Evolutionary conservation across 768 basidiomycete species (phyloP).

Genomic region (Serendipita sp.): DNA sequence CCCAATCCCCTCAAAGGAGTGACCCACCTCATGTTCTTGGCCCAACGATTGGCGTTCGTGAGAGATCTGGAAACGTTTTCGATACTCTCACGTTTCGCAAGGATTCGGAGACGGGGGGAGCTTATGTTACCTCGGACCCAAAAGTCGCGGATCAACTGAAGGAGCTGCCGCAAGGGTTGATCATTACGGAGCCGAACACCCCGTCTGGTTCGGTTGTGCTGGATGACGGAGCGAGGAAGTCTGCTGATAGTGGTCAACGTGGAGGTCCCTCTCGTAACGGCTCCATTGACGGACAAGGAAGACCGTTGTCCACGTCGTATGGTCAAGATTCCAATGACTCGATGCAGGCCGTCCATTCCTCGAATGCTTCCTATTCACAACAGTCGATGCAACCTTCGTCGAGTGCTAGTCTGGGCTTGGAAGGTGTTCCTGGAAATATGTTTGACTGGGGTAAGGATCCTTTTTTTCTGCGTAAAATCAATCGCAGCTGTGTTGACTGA

Average conservation of each 20-base stretch:
- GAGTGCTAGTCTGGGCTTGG: slow-evolving; percentile 23
- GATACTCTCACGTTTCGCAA: slow-evolving; percentile 50
- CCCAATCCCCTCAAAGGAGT: slow-evolving; percentile 50
- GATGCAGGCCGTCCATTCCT: background rate
- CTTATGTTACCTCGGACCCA: slow-evolving; percentile 2
- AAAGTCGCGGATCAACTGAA: background rate
- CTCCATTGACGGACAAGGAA: background rate
- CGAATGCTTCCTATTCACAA: background rate
- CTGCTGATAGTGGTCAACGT: no score
- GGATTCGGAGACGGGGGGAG: slow-evolving; percentile 29
- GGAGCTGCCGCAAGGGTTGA: slow-evolving; percentile 1
- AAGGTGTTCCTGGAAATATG: slow-evolving; percentile 70
- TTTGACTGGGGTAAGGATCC: slow-evolving; percentile 66
- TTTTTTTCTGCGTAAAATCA: no score
- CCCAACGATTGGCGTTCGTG: slow-evolving; percentile 51
- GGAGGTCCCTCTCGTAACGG: background rate
- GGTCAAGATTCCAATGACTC: background rate
- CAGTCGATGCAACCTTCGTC: background rate
- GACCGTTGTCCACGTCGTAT: background rate
- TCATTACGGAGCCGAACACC: background rate
- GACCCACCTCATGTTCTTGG: slow-evolving; percentile 40
- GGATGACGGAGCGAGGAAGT: background rate
- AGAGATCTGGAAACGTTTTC: slow-evolving; percentile 25
- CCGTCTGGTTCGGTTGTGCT: background rate
- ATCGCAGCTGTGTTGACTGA: background rate